Evolutionary conservation across 768 basidiomycete genomes (phyloP).

Genomic region (Panellus pusillus): DNA sequence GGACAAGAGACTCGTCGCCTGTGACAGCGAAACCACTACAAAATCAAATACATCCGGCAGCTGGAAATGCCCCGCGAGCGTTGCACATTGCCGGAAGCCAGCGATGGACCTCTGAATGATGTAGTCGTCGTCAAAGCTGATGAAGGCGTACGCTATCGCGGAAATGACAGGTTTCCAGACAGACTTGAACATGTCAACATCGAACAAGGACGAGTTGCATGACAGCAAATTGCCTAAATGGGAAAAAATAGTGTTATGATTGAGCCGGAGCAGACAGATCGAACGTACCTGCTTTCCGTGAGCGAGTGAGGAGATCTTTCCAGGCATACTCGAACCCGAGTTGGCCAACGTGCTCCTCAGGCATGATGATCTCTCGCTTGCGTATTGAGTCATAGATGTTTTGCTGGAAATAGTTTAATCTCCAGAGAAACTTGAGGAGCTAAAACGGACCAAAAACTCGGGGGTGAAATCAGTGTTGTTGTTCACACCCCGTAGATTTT

Average conservation of each 20-base stretch:
- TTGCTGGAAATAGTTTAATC: slow-evolving; percentile 50
- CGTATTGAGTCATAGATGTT: slow-evolving; percentile 92
- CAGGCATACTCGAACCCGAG: slow-evolving; percentile 98
- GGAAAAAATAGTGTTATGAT: background rate
- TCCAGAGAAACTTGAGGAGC: background rate
- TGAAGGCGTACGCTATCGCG: slow-evolving; percentile 95
- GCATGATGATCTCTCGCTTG: slow-evolving; percentile 93
- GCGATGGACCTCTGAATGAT: slow-evolving; percentile 92
- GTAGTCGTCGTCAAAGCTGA: slow-evolving; percentile 95
- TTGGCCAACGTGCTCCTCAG: slow-evolving; percentile 95
- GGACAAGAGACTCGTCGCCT: slow-evolving; percentile 84
- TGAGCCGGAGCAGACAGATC: background rate
- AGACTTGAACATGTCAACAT: slow-evolving; percentile 91
- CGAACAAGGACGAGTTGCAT: slow-evolving; percentile 79
- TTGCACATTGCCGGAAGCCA: slow-evolving; percentile 96
- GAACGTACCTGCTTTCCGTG: slow-evolving; percentile 73
- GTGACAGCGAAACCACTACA: slow-evolving; percentile 89
- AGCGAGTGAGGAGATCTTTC: slow-evolving; percentile 88
- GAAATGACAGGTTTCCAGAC: slow-evolving; percentile 92
- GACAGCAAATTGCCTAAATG: slow-evolving; percentile 64
- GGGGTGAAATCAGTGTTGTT: slow-evolving; percentile 78
- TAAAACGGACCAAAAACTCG: slow-evolving; percentile 71
- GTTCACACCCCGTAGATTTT: slow-evolving; percentile 92
- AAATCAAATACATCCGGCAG: slow-evolving; percentile 97
- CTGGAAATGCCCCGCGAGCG: slow-evolving; percentile 83